Percentiles rank a stretch among this genome's conserved stretches.
Evolutionary conservation across 1,284 basidiomycete genomes (phyloP).

Genomic region (Hemileia vastatrix): DNA sequence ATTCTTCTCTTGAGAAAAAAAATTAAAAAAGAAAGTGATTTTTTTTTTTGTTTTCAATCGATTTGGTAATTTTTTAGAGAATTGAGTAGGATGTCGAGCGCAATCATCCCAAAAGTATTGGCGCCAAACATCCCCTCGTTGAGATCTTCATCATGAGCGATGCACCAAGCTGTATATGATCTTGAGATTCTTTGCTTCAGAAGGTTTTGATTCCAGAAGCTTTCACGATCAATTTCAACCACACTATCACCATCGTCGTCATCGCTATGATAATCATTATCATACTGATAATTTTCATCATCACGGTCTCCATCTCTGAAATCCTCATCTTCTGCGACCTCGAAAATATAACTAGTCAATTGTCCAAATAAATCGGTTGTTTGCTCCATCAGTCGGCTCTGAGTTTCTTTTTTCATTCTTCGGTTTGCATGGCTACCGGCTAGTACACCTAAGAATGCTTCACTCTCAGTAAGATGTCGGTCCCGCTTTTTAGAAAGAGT

Average conservation of each 20-base stretch:
- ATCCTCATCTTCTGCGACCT: background rate
- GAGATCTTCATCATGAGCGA: background rate
- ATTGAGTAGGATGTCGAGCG: slow-evolving; percentile 3
- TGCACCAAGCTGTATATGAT: slow-evolving; percentile 7
- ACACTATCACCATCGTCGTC: background rate
- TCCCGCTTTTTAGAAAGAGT: background rate
- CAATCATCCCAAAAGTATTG: slow-evolving; percentile 17
- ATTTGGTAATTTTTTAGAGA: background rate
- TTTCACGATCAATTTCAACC: background rate
- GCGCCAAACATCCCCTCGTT: slow-evolving; percentile 17
- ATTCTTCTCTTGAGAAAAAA: background rate
- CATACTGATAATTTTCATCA: background rate
- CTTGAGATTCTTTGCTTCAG: background rate
- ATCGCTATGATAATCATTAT: background rate
- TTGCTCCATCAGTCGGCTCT: slow-evolving; percentile 2
- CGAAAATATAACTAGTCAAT: too few relatives aligned
- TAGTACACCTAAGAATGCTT: slow-evolving; percentile 14
- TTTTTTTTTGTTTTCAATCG: background rate
- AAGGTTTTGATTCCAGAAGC: too few relatives aligned
- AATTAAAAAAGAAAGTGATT: background rate
- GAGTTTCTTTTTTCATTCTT: slow-evolving; percentile 1
- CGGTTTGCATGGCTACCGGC: background rate
- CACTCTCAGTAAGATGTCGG: slow-evolving; percentile 14
- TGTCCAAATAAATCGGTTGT: slow-evolving; percentile 11
- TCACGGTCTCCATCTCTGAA: background rate